phyloP scores from a whole-genome alignment of 73 alveolate genomes.

The Diophrys sp. region DNA sequence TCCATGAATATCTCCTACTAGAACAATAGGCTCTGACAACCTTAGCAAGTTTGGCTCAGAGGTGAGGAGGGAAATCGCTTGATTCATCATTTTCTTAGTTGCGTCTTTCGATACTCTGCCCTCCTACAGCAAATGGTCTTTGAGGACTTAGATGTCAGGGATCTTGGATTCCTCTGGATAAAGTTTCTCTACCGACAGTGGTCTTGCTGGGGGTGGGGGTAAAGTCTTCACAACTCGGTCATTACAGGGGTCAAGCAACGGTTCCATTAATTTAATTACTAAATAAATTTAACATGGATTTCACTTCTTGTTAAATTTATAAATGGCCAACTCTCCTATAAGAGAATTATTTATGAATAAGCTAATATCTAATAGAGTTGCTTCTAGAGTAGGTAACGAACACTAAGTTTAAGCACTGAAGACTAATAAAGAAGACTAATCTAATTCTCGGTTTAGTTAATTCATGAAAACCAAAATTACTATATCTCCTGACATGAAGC shows the following conservation, averaged over 20 bases:
- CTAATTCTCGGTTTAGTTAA: too few relatives aligned
- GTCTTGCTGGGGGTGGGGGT: slow-evolving; percentile 72
- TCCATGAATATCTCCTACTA: slow-evolving; percentile 72
- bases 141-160: slow-evolving; percentile 12
- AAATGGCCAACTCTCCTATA: too few relatives aligned
- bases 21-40: slow-evolving; percentile 33
- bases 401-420: too few relatives aligned
- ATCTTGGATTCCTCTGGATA: slow-evolving; percentile 1
- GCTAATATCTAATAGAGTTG: too few relatives aligned
- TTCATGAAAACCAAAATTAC: too few relatives aligned
- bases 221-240: slow-evolving; percentile 70
- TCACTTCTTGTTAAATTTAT: too few relatives aligned
- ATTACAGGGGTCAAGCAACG: slow-evolving; percentile 57
- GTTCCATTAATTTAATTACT: slow-evolving; percentile 43
- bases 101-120: slow-evolving; percentile 31
- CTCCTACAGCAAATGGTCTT: slow-evolving; percentile 35
- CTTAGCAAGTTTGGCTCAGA: slow-evolving; percentile 62
- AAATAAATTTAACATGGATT: too few relatives aligned
- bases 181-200: slow-evolving; percentile 49
- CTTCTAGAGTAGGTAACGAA: too few relatives aligned
- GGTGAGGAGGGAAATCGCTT: slow-evolving; percentile 3
- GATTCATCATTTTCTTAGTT: slow-evolving; percentile 5
- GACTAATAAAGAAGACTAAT: too few relatives aligned
- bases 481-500: too few relatives aligned
- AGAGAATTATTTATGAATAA: too few relatives aligned